Evolutionary conservation across 345 rosid species (phyloP).

Genomic region (Brassica cretica): DNA sequence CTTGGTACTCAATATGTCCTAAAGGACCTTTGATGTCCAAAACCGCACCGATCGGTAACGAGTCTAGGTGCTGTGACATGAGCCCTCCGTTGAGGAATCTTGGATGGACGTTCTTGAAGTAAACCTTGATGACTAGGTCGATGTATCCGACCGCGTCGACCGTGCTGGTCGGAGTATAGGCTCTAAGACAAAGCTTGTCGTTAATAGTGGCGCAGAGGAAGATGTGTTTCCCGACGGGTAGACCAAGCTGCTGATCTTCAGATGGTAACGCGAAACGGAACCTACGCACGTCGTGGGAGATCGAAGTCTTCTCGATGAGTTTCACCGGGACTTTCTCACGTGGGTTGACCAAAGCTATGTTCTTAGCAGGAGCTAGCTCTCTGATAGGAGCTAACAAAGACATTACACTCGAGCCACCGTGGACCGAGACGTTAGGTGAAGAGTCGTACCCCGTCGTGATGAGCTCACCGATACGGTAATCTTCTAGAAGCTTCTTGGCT

Average conservation of each 20-base stretch:
- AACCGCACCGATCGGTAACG: slow-evolving; percentile 56
- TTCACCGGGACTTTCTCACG: slow-evolving; percentile 77
- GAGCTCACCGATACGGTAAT: slow-evolving; percentile 74
- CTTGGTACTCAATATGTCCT: slow-evolving; percentile 79
- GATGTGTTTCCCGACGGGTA: slow-evolving; percentile 87
- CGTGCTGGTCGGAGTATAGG: slow-evolving; percentile 78
- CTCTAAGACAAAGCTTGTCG: slow-evolving; percentile 75
- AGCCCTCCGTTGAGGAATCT: slow-evolving; percentile 83
- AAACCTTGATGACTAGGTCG: slow-evolving; percentile 77
- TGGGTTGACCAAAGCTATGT: slow-evolving; percentile 64
- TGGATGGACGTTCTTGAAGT: slow-evolving; percentile 75
- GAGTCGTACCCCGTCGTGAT: slow-evolving; percentile 65
- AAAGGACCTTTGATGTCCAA: slow-evolving; percentile 84
- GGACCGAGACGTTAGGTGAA: slow-evolving; percentile 72
- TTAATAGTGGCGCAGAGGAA: slow-evolving; percentile 68
- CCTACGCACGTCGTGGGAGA: slow-evolving; percentile 71
- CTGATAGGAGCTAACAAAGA: slow-evolving; percentile 60
- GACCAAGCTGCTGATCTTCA: slow-evolving; percentile 71
- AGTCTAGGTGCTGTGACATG: slow-evolving; percentile 80
- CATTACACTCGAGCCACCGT: slow-evolving; percentile 50
- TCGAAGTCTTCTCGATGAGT: slow-evolving; percentile 60
- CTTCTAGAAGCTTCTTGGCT: slow-evolving; percentile 80
- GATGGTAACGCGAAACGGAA: slow-evolving; percentile 71
- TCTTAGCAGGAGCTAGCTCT: slow-evolving; percentile 47
- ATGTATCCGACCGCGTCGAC: slow-evolving; percentile 70